A percentile compares a stretch with the other conserved stretches of the same genome.
phyloP scores from a whole-genome alignment of 305 asterid genomes.

The Lippia alba region DNA sequence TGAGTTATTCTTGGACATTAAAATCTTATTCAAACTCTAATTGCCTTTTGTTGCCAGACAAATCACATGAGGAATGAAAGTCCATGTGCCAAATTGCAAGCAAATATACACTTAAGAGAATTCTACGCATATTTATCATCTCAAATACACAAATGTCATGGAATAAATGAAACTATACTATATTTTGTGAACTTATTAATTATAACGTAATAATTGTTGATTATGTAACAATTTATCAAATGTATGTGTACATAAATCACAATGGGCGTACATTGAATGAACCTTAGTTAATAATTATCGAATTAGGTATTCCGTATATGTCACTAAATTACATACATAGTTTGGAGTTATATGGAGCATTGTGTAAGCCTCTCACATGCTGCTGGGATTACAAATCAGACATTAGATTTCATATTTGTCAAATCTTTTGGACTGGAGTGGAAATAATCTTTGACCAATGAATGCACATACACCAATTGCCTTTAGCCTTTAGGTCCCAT shows the following conservation, averaged over 20 bases:
- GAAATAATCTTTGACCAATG: constrained; percentile 39
- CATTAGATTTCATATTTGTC: constrained; percentile 31
- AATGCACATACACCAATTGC: background rate
- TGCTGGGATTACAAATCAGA: constrained; percentile 26
- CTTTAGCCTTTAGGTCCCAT: background rate
- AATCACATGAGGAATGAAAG: constrained; percentile 37
- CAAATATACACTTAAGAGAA: background rate
- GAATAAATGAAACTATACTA: background rate
- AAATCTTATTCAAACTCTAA: constrained; percentile 29
- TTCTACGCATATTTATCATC: background rate
- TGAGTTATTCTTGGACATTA: background rate
- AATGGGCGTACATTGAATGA: background rate
- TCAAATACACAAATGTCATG: background rate
- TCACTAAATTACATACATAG: background rate
- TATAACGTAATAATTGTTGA: background rate
- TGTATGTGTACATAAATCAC: no score
- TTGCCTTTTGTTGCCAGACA: constrained; percentile 31
- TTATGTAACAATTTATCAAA: no score
- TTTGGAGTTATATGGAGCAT: constrained; percentile 24
- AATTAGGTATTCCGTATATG: constrained; percentile 14
- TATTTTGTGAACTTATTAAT: background rate
- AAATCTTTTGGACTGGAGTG: constrained; percentile 12
- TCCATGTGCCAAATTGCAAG: constrained; percentile 35
- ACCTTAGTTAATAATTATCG: constrained; percentile 21
- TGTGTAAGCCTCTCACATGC: constrained; percentile 34